phyloP scores from a whole-genome alignment of 257 asterid species.

The Linaria vulgaris region DNA sequence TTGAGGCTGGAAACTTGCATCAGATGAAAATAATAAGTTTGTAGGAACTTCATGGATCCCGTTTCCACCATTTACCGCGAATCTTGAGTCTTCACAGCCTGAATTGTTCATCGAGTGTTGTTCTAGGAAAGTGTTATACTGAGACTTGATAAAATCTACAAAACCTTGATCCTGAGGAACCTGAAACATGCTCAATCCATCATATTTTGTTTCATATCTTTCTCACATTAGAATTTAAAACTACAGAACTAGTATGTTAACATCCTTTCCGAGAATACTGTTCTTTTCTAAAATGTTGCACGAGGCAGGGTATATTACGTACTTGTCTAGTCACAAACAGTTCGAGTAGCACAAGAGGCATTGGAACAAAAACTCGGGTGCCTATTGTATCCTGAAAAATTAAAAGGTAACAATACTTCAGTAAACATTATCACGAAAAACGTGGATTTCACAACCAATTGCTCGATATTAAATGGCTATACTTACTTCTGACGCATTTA shows the following conservation, averaged over 20 bases:
- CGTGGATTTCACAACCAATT: no score
- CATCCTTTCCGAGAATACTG: no score
- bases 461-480: background rate
- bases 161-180: conserved; percentile 50
- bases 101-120: conserved; percentile 34
- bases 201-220: background rate
- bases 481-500: conserved; percentile 39
- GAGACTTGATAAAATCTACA: conserved; percentile 40
- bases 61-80: no score
- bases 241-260: background rate
- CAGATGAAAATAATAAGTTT: background rate
- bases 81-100: background rate
- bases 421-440: background rate
- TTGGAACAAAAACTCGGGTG: conserved; percentile 45
- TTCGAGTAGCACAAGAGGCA: conserved; percentile 47
- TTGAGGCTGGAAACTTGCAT: conserved; percentile 7
- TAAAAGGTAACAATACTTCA: background rate
- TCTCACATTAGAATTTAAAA: background rate
- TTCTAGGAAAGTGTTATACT: conserved; percentile 37
- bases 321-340: conserved; percentile 48
- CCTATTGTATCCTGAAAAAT: conserved; percentile 45
- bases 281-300: background rate
- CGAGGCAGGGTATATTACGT: background rate
- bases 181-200: conserved; percentile 17
- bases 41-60: no score